Conservation (phyloP, 148 eudicot genomes). For the Cornus controversa region DNA sequence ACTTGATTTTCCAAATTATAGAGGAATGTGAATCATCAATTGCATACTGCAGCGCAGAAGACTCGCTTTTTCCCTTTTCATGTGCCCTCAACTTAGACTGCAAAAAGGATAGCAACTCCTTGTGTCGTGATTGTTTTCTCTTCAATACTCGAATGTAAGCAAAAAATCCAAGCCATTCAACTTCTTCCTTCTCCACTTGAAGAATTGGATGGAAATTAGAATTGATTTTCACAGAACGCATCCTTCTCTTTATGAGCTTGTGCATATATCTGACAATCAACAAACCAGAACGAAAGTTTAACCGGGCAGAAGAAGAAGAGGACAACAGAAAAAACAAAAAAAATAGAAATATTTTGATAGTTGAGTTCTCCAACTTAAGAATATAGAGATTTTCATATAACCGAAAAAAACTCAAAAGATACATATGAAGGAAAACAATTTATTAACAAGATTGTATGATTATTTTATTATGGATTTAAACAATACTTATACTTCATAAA, state of each 20-base stretch:
- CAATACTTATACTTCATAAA: not conserved
- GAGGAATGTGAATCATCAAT: conserved; percentile 70
- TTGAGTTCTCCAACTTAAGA: not conserved
- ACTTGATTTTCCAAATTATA: conserved; percentile 69
- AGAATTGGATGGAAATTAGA: conserved; percentile 32
- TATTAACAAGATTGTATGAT: too few species aligned
- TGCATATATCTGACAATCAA: conserved; percentile 58
- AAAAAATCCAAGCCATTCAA: conserved; percentile 75
- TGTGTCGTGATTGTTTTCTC: conserved; percentile 61
- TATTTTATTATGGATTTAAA: not conserved
- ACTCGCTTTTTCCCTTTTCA: conserved; percentile 17
- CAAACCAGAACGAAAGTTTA: not conserved
- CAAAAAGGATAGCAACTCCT: conserved; percentile 42
- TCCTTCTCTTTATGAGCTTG: conserved; percentile 60
- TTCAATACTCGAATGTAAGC: conserved; percentile 60
- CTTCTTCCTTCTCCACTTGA: conserved; percentile 46
- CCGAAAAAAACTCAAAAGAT: not conserved
- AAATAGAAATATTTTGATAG: not conserved
- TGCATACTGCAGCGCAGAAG: conserved; percentile 54
- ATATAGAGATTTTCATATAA: not conserved
- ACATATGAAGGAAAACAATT: not conserved
- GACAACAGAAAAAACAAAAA: not conserved
- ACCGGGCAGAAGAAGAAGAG: too few species aligned
- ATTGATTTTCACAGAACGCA: conserved; percentile 26
- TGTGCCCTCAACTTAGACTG: conserved; percentile 36